Evolutionary conservation across 306 rosid genomes (phyloP).

Genomic region (Lithocarpus polystachyus): DNA sequence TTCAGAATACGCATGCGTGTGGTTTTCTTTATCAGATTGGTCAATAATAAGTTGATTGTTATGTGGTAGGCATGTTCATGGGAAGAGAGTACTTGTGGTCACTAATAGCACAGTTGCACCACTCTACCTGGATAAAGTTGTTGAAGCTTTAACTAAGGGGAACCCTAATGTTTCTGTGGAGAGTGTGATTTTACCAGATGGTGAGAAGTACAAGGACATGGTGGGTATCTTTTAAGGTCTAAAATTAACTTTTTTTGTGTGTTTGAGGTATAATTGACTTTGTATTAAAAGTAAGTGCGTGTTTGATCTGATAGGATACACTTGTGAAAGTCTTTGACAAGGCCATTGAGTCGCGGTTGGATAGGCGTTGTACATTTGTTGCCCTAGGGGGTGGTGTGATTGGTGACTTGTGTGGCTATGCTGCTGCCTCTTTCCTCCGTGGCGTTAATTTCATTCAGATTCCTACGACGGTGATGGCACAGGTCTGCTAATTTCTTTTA

Average conservation of each 20-base stretch:
- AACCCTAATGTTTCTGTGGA: conserved; percentile 85
- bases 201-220: conserved; percentile 93
- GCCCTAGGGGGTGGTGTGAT: conserved; percentile 99
- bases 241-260: not conserved
- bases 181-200: conserved; percentile 77
- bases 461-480: conserved; percentile 95
- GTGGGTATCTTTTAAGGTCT: conserved; percentile 34
- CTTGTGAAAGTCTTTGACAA: conserved; percentile 95
- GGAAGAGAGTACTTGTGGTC: conserved; percentile 90
- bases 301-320: conserved; percentile 57
- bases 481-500: conserved; percentile 42
- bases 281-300: conserved; percentile 20
- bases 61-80: conserved; percentile 80
- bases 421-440: conserved; percentile 80
- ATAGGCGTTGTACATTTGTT: conserved; percentile 76
- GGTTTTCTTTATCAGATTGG: not conserved
- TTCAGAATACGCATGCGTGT: not conserved
- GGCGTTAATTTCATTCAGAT: conserved; percentile 97
- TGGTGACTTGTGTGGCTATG: conserved; percentile 96
- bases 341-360: conserved; percentile 82
- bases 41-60: conserved; percentile 2
- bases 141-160: conserved; percentile 68
- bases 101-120: conserved; percentile 77
- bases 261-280: not conserved
- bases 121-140: conserved; percentile 73